Conservation (phyloP, 495 filamentous ascomycete species). For the Poronia punctata region DNA sequence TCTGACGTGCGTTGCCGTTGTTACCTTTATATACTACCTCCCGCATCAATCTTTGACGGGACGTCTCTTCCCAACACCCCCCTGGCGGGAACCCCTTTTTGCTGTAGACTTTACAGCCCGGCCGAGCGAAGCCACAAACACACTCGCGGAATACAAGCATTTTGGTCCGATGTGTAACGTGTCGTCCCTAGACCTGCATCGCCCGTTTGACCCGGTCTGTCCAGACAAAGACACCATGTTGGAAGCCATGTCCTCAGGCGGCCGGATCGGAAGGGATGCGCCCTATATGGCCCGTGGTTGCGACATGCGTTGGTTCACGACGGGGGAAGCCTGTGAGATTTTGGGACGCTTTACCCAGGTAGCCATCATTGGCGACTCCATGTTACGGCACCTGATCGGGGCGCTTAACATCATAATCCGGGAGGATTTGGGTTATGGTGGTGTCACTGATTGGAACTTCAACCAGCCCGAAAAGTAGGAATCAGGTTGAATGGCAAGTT, state of each 20-base stretch:
- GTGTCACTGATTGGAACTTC: constrained; percentile 51
- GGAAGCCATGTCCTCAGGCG: constrained; percentile 44
- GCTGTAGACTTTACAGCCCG: constrained; percentile 8
- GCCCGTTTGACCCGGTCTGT: constrained; percentile 39
- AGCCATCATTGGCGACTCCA: constrained; percentile 45
- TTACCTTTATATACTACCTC: constrained; percentile 1
- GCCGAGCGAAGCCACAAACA: constrained; percentile 12
- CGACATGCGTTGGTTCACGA: constrained; percentile 47
- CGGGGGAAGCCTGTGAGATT: constrained; percentile 44
- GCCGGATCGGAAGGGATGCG: constrained; percentile 43
- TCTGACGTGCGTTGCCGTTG: neutral
- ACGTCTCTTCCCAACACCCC: no score
- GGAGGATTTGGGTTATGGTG: constrained; percentile 46
- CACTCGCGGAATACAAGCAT: constrained; percentile 18
- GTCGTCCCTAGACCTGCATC: constrained; percentile 43
- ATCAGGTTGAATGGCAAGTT: neutral
- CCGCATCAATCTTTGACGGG: no score
- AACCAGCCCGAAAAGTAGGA: constrained; percentile 39
- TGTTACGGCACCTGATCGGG: constrained; percentile 48
- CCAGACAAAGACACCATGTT: constrained; percentile 33
- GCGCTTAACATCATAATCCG: constrained; percentile 45
- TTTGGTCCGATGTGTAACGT: constrained; percentile 34
- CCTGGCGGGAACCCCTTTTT: constrained; percentile 7
- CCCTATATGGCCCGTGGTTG: constrained; percentile 43
- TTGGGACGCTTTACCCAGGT: constrained; percentile 42